These are phyloP conservation scores for Termitomyces eurrhizus DNA, from an alignment of 768 basidiomycete genomes.

Conservation along the genomic window DNA sequence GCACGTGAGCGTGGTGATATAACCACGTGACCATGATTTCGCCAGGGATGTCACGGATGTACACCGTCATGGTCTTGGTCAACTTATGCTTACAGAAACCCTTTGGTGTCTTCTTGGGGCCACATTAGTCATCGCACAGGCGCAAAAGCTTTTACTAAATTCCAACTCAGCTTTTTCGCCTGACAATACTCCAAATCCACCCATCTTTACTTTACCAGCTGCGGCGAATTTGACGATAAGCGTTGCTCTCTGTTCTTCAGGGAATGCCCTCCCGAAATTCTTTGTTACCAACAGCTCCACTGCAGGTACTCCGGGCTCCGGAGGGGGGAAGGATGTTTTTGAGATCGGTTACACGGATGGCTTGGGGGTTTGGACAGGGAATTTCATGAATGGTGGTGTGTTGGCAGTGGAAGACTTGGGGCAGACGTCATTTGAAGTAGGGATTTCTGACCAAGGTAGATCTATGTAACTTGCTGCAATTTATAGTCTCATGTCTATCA, in stretches of 20 bases:
- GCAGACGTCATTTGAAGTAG: slow-evolving; percentile 52
- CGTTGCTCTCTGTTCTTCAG: slow-evolving; percentile 43
- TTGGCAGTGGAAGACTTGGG: slow-evolving; percentile 41
- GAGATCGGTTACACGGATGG: slow-evolving; percentile 50
- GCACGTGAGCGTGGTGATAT: background rate
- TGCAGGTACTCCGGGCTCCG: slow-evolving; percentile 30
- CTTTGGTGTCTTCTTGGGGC: slow-evolving; percentile 31
- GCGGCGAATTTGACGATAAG: slow-evolving; percentile 39
- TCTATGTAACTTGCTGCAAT: background rate
- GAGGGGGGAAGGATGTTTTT: slow-evolving; percentile 35
- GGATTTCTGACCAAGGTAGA: slow-evolving; percentile 45
- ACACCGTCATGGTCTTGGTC: background rate
- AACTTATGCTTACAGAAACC: slow-evolving; percentile 30
- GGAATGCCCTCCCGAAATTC: slow-evolving; percentile 41
- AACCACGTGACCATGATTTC: background rate
- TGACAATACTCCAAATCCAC: slow-evolving; percentile 26
- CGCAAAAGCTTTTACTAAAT: slow-evolving; percentile 32
- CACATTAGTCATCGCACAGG: slow-evolving; percentile 28
- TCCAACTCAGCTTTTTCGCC: slow-evolving; percentile 29
- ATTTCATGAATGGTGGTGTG: slow-evolving; percentile 43
- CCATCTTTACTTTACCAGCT: slow-evolving; percentile 38
- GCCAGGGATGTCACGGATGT: background rate
- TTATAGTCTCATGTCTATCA: background rate
- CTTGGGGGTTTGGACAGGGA: slow-evolving; percentile 47
- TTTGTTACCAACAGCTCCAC: slow-evolving; percentile 52